Base-by-base conservation (phyloP, 129 eudicot genomes). In the Tagetes patula region DNA sequence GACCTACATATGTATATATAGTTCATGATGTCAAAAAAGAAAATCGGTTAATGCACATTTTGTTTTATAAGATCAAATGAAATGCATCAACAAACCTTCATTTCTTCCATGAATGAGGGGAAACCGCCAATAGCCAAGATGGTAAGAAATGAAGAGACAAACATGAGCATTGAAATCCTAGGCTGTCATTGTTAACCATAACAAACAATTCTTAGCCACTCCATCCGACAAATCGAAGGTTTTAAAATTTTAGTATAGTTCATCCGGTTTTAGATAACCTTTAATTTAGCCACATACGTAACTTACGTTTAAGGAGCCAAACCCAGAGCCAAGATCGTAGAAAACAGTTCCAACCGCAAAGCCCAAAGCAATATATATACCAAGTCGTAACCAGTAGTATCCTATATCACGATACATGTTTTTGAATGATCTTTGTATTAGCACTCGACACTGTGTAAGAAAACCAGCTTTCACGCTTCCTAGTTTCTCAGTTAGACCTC, bases 61-160 rank as follows among this genome's bases (percentile, higher is more conserved):
- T 69, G 3, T 46, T 67, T 10, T 36, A 45, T 14, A 45, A 45
- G 60, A 43, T 10, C 53, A 77, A 10, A 34, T n/a, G 27, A 68
- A 47, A 47, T 69, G 46, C 39, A 63, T 39, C 9, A 39, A 32
- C 60, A 3, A 30, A 92, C 97, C 91, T 92, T 92, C 80, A 92
- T 81, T 75, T 92, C 97, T 69, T 92, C 94, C 8, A 92, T 83
- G 63, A 92, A 89, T 0, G 97, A 92, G 52, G 97, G 97, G 75
- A 92, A 92, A 7, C 97, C 94, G 0, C 97, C 94, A 34, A 92
- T 85, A 13, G 89, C 86, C 88, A 89, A 87, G 20, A 89, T 77
- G 4, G 97, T 87, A 32, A 92, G 69, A 70, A 92, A 87, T 3
- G 89, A 70, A 63, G 89, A 82, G 4, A 92, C 87, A 79, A 79